Evolutionary conservation across 2,329 filamentous ascomycete species (phyloP).

Genomic region (Rachicladosporium sp.): DNA sequence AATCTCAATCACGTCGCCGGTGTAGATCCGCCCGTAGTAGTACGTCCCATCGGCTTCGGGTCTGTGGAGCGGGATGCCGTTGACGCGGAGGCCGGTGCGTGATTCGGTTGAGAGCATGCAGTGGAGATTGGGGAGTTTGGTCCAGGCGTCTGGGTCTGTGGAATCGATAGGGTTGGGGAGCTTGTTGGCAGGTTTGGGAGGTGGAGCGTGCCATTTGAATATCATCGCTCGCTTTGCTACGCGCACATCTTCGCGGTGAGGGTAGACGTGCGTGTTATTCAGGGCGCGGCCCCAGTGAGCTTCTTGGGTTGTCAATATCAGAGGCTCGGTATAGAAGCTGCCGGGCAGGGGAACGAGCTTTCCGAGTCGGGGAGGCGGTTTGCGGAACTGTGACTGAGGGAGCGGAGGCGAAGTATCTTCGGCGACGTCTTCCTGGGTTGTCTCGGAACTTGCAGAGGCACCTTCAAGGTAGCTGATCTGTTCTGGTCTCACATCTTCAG

Average conservation of each 20-base stretch:
- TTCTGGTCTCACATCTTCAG: too few relatives aligned
- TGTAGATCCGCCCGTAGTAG: conserved; percentile 56
- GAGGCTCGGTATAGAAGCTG: conserved; percentile 41
- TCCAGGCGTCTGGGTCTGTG: conserved; percentile 40
- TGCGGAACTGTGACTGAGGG: conserved; percentile 18
- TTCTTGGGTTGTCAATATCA: conserved; percentile 54
- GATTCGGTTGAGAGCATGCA: conserved; percentile 71
- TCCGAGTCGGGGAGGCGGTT: conserved; percentile 41
- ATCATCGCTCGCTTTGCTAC: conserved; percentile 76
- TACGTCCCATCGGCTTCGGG: conserved; percentile 38
- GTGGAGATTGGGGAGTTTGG: conserved; percentile 42
- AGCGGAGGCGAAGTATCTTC: not conserved
- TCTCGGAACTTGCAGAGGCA: not conserved
- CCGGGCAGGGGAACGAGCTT: conserved; percentile 52
- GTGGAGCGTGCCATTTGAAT: conserved; percentile 55
- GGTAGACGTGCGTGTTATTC: conserved; percentile 56
- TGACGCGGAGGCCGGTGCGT: conserved; percentile 62
- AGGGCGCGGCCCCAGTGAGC: conserved; percentile 66
- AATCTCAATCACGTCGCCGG: conserved; percentile 65
- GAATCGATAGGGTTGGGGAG: conserved; percentile 23
- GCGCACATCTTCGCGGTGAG: conserved; percentile 49
- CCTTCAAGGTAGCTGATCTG: too few relatives aligned
- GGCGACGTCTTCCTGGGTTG: not conserved
- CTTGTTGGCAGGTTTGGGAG: conserved; percentile 46
- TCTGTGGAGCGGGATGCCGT: conserved; percentile 53